Conservation (phyloP, 2,329 filamentous ascomycete species). For the Fusarium mangiferae region DNA sequence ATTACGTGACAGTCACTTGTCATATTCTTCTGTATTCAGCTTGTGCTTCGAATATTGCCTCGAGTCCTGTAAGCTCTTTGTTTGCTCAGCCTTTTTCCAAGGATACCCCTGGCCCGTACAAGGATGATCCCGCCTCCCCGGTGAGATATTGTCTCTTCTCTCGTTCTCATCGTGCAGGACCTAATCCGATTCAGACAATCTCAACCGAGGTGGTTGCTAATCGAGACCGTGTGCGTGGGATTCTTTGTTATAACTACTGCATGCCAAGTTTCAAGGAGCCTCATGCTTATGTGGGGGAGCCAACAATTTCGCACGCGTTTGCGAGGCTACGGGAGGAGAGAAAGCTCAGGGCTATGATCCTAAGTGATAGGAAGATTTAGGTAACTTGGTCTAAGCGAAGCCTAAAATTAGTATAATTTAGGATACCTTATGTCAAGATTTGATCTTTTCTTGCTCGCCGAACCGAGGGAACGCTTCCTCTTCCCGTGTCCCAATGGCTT, state of each 20-base stretch:
- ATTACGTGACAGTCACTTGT: constrained; percentile 1
- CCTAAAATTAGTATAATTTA: no score
- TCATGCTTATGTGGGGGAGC: neutral
- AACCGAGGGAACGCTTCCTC: neutral
- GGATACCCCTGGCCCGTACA: neutral
- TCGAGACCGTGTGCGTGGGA: neutral
- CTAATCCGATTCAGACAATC: neutral
- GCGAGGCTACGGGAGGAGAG: no score
- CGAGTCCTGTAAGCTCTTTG: neutral
- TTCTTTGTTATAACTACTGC: neutral
- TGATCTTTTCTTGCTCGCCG: no score
- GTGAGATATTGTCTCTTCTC: constrained; percentile 8
- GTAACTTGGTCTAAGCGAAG: no score
- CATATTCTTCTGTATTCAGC: constrained; percentile 1
- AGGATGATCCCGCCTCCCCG: neutral
- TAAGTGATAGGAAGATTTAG: no score
- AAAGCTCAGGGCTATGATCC: no score
- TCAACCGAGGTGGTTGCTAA: neutral
- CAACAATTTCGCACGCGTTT: neutral
- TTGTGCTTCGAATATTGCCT: neutral
- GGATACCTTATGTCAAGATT: no score
- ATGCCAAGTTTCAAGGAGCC: neutral
- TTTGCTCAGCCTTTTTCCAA: neutral
- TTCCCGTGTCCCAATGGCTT: neutral
- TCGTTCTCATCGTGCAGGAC: neutral